Evolutionary conservation across 345 rosid species (phyloP).

Genomic region (Hibiscus tridactylites): DNA sequence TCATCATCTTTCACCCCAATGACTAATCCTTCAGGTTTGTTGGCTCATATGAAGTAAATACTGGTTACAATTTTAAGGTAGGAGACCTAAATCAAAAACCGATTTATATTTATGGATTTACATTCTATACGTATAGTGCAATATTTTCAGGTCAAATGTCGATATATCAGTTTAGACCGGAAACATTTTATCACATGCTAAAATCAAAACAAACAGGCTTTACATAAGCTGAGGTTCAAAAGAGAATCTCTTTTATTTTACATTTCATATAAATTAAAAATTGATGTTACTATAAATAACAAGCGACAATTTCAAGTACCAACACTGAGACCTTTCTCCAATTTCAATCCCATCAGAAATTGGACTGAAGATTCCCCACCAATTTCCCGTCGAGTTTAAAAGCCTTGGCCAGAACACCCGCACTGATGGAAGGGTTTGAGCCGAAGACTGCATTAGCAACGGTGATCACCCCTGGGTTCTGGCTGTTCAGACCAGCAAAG

Average conservation of each 20-base stretch:
- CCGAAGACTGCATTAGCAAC: constrained; percentile 13
- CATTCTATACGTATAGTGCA: no score
- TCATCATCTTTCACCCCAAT: no score
- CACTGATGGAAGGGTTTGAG: constrained; percentile 12
- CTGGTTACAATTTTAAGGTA: no score
- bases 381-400: constrained; percentile 10
- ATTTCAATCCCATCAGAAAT: not conserved
- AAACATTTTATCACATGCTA: not conserved
- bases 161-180: no score
- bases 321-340: not conserved
- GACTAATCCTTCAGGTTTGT: no score
- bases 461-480: constrained; percentile 21
- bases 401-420: constrained; percentile 17
- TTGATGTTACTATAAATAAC: not conserved
- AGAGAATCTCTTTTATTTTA: not conserved
- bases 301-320: not conserved
- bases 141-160: no score
- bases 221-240: not conserved
- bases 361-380: constrained; percentile 9
- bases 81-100: no score
- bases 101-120: no score
- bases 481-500: constrained; percentile 15
- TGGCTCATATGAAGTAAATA: no score
- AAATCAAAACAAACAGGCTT: not conserved
- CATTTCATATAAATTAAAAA: not conserved